A percentile compares a stretch with the other conserved stretches of the same genome.
phyloP scores from a whole-genome alignment of 225 moss, liverwort and hornwort genomes.

The Neckera pumila region DNA sequence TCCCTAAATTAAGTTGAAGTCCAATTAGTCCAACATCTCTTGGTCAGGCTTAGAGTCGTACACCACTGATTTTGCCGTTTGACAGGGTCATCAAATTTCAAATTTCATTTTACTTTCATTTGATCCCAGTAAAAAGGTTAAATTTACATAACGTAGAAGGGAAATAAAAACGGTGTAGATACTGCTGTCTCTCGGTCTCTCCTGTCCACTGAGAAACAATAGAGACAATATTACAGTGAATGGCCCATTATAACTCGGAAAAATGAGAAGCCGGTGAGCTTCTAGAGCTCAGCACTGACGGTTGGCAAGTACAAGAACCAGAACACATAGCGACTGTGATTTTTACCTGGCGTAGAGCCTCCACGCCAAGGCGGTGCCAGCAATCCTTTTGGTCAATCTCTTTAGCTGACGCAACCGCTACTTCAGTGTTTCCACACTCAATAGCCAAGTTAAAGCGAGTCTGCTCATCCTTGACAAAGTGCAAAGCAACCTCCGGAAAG shows the following conservation, averaged over 20 bases:
- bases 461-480: constrained; percentile 97
- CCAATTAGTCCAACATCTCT: not conserved
- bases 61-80: not conserved
- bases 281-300: not conserved
- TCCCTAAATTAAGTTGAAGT: constrained; percentile 17
- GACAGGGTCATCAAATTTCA: not conserved
- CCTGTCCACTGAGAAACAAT: not conserved
- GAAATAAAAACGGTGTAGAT: not conserved
- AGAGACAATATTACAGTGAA: not conserved
- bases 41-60: not conserved
- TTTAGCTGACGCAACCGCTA: constrained; percentile 93
- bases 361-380: constrained; percentile 92
- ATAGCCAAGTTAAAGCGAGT: constrained; percentile 92
- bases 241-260: not conserved
- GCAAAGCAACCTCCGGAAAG: constrained; percentile 90
- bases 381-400: constrained; percentile 98
- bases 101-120: not conserved
- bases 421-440: constrained; percentile 92
- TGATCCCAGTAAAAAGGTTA: not conserved
- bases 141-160: not conserved
- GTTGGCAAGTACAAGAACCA: not conserved
- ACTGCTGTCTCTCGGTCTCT: not conserved
- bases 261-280: not conserved
- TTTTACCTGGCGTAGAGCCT: constrained; percentile 74
- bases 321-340: not conserved